A percentile compares a stretch with the other conserved stretches of the same genome.
phyloP scores from a whole-genome alignment of 2,329 filamentous ascomycete genomes.

The Talaromyces rugulosus region DNA sequence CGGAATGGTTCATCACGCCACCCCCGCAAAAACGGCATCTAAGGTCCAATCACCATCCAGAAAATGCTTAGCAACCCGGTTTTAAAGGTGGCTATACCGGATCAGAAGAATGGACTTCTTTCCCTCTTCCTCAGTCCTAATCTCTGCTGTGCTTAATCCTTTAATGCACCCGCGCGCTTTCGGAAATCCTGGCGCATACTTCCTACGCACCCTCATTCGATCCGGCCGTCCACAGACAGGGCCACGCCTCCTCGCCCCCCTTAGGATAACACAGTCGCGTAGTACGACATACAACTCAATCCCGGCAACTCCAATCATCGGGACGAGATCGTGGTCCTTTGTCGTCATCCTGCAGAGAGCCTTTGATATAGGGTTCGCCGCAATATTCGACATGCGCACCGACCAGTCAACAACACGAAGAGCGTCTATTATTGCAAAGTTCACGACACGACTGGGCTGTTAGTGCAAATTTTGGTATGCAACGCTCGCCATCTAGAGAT shows the following conservation, averaged over 20 bases:
- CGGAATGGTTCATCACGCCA: background rate
- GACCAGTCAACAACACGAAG: background rate
- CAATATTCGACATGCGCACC: background rate
- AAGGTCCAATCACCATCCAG: background rate
- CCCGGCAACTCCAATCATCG: background rate
- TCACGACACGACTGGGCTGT: background rate
- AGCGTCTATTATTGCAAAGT: background rate
- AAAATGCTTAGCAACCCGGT: background rate
- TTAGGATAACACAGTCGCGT: background rate
- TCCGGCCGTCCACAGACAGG: background rate
- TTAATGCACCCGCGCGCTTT: background rate
- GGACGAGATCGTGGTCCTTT: background rate
- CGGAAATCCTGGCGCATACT: slow-evolving; percentile 12
- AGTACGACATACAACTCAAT: background rate
- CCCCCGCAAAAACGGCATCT: background rate
- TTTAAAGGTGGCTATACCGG: background rate
- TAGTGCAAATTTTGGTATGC: background rate
- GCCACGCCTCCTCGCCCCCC: background rate
- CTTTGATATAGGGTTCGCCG: background rate
- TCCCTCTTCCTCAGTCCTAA: background rate
- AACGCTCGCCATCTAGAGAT: background rate
- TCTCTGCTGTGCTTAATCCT: background rate
- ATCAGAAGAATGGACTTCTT: background rate
- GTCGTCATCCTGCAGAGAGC: background rate
- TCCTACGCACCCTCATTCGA: slow-evolving; percentile 10